These are phyloP conservation scores for Daedaleopsis nitida DNA, from an alignment of 768 basidiomycete genomes.

Conservation along the genomic window DNA sequence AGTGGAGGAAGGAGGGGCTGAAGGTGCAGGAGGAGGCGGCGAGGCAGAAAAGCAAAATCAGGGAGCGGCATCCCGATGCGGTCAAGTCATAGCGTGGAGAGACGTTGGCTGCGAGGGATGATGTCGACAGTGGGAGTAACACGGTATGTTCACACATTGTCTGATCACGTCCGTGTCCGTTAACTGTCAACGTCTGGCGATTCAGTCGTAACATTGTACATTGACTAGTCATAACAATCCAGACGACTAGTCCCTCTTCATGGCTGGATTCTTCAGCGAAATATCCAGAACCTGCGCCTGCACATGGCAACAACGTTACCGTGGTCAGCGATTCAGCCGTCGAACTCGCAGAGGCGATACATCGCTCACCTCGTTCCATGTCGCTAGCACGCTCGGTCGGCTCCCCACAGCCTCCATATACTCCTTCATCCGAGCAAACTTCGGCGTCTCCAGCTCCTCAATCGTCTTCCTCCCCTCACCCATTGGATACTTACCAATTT, in stretches of 20 bases:
- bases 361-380: not conserved
- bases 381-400: conserved; percentile 46
- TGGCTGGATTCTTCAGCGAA: not conserved
- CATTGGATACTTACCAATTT: conserved; percentile 50
- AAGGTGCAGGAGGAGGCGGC: conserved; percentile 45
- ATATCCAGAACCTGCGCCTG: not conserved
- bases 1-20: conserved; percentile 81
- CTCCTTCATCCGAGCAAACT: conserved; percentile 50
- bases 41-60: conserved; percentile 28
- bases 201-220: no score
- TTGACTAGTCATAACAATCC: no score
- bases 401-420: conserved; percentile 51
- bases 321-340: not conserved
- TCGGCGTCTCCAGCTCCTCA: conserved; percentile 43
- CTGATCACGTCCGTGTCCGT: no score
- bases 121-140: no score
- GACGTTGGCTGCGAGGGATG: no score
- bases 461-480: conserved; percentile 49
- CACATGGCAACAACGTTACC: not conserved
- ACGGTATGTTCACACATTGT: no score
- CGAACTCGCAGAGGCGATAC: not conserved
- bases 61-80: conserved; percentile 13
- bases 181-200: no score
- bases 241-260: not conserved
- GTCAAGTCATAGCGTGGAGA: no score